Evolutionary conservation across 441 rosid genomes (phyloP).

Genomic region (Erodium trifolium): DNA sequence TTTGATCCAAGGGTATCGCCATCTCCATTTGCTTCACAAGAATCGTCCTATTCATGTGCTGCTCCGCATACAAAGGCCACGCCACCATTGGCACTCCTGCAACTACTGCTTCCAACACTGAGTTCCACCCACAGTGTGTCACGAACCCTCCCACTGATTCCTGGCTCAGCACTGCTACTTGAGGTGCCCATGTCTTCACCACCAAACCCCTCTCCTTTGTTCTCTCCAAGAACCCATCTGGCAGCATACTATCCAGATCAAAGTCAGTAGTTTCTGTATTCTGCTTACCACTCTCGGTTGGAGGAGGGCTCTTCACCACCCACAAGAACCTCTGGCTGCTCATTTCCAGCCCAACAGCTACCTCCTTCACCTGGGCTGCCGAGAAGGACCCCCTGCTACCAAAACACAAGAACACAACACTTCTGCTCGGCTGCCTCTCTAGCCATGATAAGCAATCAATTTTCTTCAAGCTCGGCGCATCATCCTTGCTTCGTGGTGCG

Average conservation of each 20-base stretch:
- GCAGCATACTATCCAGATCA: not conserved
- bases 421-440: not conserved
- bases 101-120: not conserved
- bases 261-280: not conserved
- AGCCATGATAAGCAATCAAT: not conserved
- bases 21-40: too few relatives aligned
- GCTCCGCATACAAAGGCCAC: constrained; percentile 11
- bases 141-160: constrained; percentile 8
- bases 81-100: constrained; percentile 1
- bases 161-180: not conserved
- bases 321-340: constrained; percentile 4
- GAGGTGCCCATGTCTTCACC: constrained; percentile 7
- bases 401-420: constrained; percentile 10
- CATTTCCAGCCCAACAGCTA: not conserved
- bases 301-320: not conserved
- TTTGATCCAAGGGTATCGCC: too few relatives aligned
- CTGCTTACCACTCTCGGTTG: too few relatives aligned
- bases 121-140: constrained; percentile 11
- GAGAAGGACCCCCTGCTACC: not conserved
- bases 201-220: constrained; percentile 9
- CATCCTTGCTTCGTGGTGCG: not conserved
- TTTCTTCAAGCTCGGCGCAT: not conserved
- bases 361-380: not conserved
- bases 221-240: constrained; percentile 3
- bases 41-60: not conserved